Evolutionary conservation across 2,329 filamentous ascomycete genomes (phyloP), one percentile per base, ranked within the genome.

Genomic region (Calonectria pauciramosa): DNA sequence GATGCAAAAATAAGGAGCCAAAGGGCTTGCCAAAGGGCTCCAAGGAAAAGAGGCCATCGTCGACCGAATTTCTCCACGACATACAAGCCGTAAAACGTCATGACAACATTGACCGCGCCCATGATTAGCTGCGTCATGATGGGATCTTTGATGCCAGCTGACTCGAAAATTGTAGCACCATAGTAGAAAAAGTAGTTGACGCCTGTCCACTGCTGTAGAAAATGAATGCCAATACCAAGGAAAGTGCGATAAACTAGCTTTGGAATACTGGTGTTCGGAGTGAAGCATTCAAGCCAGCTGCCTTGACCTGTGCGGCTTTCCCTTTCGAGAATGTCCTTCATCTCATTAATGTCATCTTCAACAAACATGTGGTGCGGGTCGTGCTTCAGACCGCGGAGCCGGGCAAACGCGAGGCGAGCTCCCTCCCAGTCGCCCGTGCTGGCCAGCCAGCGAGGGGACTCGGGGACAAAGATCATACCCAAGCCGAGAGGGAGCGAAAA

Each of bases 81-180:
- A 77, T 91, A 95, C 7, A 95, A 87, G 36, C 93, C 93, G 44
- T 89, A 88, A 76, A 94, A 91, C 20, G 93, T 94, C 82, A 90
- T 91, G 75, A 86, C 88, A 14, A 95, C 92, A 79, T 95, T 95
- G 77, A 95, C 92, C 8, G 89, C 91, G 23, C 89, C 89, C 0
- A 94, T 87, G 73, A 95, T 94, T 82, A 95, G 91, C 80, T 93
- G 92, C 0, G 91, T 93, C 72, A 91, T 86, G 79, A 93, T 93
- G 23, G 91, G 90, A 83, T 95, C 93, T 2, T 89, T 83, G 60
- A 95, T 88, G 73, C 93, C 93, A 4, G 93, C 91, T 1, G 92
- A 90, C 70, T 89, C 74, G 83, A 96, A 95, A 80, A 95, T 90
- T 13, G 90, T 91, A 11, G 91, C 90, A n/a, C 90, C 90, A 80